Evolutionary conservation across 2,329 filamentous ascomycete species (phyloP), one percentile per base, ranked within the genome.

Genomic region (Fusarium mundagurra): DNA sequence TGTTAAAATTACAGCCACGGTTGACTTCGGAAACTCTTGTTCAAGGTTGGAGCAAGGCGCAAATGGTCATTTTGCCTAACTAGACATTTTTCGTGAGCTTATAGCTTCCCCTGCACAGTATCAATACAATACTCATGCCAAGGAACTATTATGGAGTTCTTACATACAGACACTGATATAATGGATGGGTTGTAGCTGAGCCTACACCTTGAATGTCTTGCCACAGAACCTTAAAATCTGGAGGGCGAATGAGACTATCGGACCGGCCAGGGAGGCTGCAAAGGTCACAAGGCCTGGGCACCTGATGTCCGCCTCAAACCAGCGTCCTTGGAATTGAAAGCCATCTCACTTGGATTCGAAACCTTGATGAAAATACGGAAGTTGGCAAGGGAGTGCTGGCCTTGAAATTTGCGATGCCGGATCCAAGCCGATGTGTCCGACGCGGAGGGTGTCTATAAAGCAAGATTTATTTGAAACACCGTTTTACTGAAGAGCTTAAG

Each of bases 401-500:
- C 27, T 12, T 27, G 14, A 8, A 14, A 58, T 20, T 31, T 34
- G n/a, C 11, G 18, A 27, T 47, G 8, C 8, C 18, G 24, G 34
- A n/a, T 20, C 24, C 31, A 20, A 22, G 50, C 18, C n/a, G 17
- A 53, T 27, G n/a, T 8, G 18, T 22, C n/a, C n/a, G n/a, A 36
- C 10, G 18, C 2, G n/a, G 1, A 53, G 13, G 50, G 50, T 27
- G 50, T 36, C 18, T 36, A 9, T 8, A 6, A 20, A 36, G 5
- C 2, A 16, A 34, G 17, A 4, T 20, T 10, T 12, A 8, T 24
- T 8, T 20, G 12, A 24, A 34, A 18, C 11, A 12, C n/a, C 5
- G 10, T 8, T 12, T 16, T 36, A 2, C 0, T 22, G 2, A 27
- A 27, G 1, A 1, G 17, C 7, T 2, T 8, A 12, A 3, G 33